phyloP scores from a whole-genome alignment of 2,329 filamentous ascomycete species.

The Aspergillus flavus region DNA sequence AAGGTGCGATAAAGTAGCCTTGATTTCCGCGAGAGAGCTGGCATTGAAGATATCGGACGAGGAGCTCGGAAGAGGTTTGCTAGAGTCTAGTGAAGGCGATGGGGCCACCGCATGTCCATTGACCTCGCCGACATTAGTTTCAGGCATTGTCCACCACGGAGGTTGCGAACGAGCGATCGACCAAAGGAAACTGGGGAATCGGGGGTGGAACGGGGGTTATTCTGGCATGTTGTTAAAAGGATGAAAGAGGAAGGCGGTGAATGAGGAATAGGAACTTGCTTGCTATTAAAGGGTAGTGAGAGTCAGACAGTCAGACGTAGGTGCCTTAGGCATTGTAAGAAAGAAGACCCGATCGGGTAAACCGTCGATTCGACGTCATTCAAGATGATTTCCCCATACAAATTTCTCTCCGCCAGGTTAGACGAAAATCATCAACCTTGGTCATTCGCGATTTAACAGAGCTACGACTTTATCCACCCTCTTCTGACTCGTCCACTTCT shows the following conservation, averaged over 20 bases:
- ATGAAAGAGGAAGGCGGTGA: slow-evolving; percentile 10
- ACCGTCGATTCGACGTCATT: slow-evolving; percentile 5
- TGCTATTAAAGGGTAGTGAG: too few relatives aligned
- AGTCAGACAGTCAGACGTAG: neutral
- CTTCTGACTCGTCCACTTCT: neutral
- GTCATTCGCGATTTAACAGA: neutral
- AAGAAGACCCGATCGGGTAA: neutral
- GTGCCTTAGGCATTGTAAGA: slow-evolving; percentile 3
- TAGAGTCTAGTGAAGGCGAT: slow-evolving; percentile 7
- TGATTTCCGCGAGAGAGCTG: slow-evolving; percentile 76
- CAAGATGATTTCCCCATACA: neutral
- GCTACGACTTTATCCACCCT: neutral
- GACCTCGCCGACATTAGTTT: slow-evolving; percentile 13
- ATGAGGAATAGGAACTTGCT: neutral
- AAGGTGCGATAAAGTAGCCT: slow-evolving; percentile 72
- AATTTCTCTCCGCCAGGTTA: neutral
- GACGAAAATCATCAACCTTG: neutral
- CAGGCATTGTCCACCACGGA: slow-evolving; percentile 23
- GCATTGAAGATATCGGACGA: slow-evolving; percentile 64
- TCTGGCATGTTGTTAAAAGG: slow-evolving; percentile 13
- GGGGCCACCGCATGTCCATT: slow-evolving; percentile 31
- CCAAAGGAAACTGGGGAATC: neutral
- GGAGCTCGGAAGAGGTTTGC: slow-evolving; percentile 12
- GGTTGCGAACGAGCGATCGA: slow-evolving; percentile 1
- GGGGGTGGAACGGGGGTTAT: slow-evolving; percentile 1